Evolutionary conservation across 1,284 basidiomycete species (phyloP), one percentile per base, ranked within the genome.

Genomic region (Ceratobasidium sp.): DNA sequence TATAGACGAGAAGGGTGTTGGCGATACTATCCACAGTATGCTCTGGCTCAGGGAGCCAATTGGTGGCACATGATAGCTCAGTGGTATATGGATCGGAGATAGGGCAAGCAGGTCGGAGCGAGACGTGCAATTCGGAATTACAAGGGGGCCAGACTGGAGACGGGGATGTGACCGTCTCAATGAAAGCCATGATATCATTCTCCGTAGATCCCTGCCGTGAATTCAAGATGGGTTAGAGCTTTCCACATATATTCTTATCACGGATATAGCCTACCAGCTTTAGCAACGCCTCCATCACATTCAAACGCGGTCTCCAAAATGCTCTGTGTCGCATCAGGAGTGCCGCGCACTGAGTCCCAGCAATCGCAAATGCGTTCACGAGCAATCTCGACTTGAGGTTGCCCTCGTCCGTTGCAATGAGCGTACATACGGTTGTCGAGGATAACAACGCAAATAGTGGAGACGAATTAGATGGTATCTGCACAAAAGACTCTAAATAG

Each of bases 321-420:
- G 69, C 69, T 15, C 29, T 15, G 15, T 72, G 44, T 22, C 33
- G 45, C 69, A 72, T 45, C 15, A 72, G 36, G 41, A 33, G 41
- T 17, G 57, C 45, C 24, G 47, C 69, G 19, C 54, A 60, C 24
- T 50, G 27, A 14, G 57, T 60, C 29, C 69, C 69, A 15, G 56
- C 69, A 36, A 72, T 72, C 8, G 69, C 56, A 50, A 72, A 62
- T n/a, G 69, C 69, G 9, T 33, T 60, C 17, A 72, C 45, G 57
- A 72, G 69, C 17, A 72, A 36, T n/a, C 45, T 45, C 9, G 69
- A 72, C 44, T 72, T 72, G 56, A 72, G 56, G 45, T 72, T 47
- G 27, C 45, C 24, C 41, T 72, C 69, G 45, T 72, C 56, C 14
- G 45, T 60, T 22, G 54, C 44, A 59, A 72, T 51, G 27, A 72